These are phyloP conservation scores for Backusella sp. DNA, from an alignment of 192 early-diverging fungal species.

Conservation along the genomic window DNA sequence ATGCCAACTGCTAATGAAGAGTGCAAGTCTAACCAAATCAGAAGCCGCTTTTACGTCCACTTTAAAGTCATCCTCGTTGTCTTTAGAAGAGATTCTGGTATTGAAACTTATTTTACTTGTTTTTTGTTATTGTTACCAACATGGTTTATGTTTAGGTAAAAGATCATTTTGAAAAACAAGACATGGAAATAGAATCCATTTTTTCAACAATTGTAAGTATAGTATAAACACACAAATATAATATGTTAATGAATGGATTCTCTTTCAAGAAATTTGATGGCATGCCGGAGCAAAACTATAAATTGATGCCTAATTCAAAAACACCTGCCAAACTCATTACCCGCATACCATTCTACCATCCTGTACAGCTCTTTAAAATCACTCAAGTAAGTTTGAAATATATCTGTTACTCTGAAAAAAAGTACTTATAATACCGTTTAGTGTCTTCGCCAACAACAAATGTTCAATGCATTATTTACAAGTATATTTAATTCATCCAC, in stretches of 20 bases:
- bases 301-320: slow-evolving; percentile 6
- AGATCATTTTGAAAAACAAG: not conserved
- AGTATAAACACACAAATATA: not conserved
- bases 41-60: not conserved
- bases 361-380: slow-evolving; percentile 30
- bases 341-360: slow-evolving; percentile 34
- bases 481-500: slow-evolving; percentile 26
- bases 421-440: not conserved
- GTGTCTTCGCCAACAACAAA: slow-evolving; percentile 34
- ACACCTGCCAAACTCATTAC: slow-evolving; percentile 27
- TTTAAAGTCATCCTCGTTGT: not conserved
- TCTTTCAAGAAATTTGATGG: not conserved
- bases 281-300: slow-evolving; percentile 13
- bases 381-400: slow-evolving; percentile 17
- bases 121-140: not conserved
- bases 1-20: slow-evolving; percentile 18
- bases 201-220: not conserved
- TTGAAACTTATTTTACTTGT: not conserved
- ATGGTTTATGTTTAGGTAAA: not conserved
- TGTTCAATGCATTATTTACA: slow-evolving; percentile 31
- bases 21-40: not conserved
- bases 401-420: not conserved
- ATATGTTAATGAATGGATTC: not conserved
- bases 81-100: slow-evolving; percentile 31
- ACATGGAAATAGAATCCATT: not conserved